phyloP scores from a whole-genome alignment of 2,329 filamentous ascomycete species.

The Aureobasidium namibiae region DNA sequence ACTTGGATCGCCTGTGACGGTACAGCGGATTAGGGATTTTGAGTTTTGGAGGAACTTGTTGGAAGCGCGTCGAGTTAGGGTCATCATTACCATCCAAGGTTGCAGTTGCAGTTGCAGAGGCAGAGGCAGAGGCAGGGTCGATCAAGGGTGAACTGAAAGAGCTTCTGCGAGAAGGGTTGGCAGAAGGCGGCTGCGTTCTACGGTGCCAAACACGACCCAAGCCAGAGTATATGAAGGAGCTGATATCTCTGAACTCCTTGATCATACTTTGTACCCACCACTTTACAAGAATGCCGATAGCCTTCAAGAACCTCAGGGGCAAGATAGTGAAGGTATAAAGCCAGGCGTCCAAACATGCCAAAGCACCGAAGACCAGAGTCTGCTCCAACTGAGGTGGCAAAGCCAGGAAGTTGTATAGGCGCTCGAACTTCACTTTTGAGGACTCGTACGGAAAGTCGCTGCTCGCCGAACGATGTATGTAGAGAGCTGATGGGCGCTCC shows the following conservation, averaged over 20 bases:
- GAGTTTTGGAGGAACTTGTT: background rate
- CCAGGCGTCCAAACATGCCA: slow-evolving; percentile 93
- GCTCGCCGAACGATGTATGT: slow-evolving; percentile 51
- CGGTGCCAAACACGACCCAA: slow-evolving; percentile 66
- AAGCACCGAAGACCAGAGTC: slow-evolving; percentile 75
- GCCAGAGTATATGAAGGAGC: slow-evolving; percentile 70
- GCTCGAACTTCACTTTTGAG: slow-evolving; percentile 82
- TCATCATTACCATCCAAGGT: background rate
- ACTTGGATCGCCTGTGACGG: slow-evolving; percentile 68
- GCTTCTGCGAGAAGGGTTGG: slow-evolving; percentile 13
- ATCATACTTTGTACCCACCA: slow-evolving; percentile 70
- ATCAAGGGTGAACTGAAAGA: slow-evolving; percentile 14
- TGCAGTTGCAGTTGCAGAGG: background rate
- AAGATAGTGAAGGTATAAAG: slow-evolving; percentile 94
- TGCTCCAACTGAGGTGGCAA: slow-evolving; percentile 76
- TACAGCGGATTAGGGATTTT: slow-evolving; percentile 22
- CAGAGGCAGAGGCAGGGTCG: background rate
- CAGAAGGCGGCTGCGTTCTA: slow-evolving; percentile 14
- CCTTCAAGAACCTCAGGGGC: slow-evolving; percentile 78
- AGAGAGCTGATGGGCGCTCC: slow-evolving; percentile 51
- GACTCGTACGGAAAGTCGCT: slow-evolving; percentile 77
- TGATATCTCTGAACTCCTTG: slow-evolving; percentile 64
- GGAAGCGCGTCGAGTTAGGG: background rate
- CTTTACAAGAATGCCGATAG: slow-evolving; percentile 62
- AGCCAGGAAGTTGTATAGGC: slow-evolving; percentile 79